A percentile compares a stretch with the other conserved stretches of the same genome.
Conservation (phyloP, 345 rosid species). For the Linum trigynum region DNA sequence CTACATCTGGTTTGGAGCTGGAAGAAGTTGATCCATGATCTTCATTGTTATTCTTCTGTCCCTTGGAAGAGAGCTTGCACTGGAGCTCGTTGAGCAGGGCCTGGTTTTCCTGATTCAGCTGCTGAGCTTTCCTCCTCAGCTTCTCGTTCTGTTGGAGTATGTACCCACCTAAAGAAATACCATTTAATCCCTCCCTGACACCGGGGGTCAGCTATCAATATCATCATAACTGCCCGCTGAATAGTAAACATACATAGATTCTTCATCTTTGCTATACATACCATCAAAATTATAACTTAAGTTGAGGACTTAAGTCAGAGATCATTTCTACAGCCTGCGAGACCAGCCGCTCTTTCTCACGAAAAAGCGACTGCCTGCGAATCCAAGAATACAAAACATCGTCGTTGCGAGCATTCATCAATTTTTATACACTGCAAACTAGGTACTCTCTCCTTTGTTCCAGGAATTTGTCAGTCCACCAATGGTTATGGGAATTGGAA, state of each 20-base stretch:
- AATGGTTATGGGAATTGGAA: no score
- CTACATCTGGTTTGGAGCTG: not conserved
- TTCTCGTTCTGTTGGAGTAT: slow-evolving; percentile 39
- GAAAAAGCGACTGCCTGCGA: not conserved
- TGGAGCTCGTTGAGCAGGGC: slow-evolving; percentile 27
- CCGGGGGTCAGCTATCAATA: no score
- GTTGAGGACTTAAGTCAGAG: not conserved
- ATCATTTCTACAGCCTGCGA: no score
- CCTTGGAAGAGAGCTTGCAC: slow-evolving; percentile 22
- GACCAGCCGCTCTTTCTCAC: not conserved
- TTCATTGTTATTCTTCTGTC: not conserved
- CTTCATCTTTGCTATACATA: not conserved
- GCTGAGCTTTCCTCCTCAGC: slow-evolving; percentile 38
- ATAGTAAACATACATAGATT: no score
- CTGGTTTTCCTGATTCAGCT: slow-evolving; percentile 43
- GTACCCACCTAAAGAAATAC: not conserved
- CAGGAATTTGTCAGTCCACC: no score
- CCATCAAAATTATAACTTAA: not conserved
- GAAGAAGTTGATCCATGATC: not conserved
- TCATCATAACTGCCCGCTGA: not conserved
- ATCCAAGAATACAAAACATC: not conserved
- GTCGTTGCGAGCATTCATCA: not conserved
- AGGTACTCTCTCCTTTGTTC: no score
- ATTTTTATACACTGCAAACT: not conserved
- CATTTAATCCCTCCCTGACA: no score